Percentiles rank a stretch among this genome's conserved stretches.
Conservation (phyloP, 768 basidiomycete genomes). For the Hirschioporus abietinus region DNA sequence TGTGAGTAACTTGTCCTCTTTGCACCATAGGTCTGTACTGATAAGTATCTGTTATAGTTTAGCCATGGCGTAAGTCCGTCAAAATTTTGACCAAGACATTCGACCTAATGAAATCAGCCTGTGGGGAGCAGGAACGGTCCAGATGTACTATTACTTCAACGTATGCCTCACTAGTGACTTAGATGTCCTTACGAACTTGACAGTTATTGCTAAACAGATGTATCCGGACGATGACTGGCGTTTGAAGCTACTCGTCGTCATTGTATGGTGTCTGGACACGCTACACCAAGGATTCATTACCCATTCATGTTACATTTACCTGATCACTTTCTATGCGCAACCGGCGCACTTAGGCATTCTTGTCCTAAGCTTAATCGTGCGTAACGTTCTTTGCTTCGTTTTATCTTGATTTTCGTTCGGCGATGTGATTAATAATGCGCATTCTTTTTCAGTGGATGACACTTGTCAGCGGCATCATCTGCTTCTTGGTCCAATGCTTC, state of each 20-base stretch:
- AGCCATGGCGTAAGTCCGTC: conserved; percentile 1
- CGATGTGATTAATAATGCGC: too few relatives aligned
- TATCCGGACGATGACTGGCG: conserved; percentile 1
- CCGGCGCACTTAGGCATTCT: background rate
- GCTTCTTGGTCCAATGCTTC: conserved; percentile 2
- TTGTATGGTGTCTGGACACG: background rate
- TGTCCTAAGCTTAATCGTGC: conserved; percentile 2
- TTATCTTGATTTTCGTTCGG: background rate
- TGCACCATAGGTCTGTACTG: background rate
- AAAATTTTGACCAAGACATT: background rate
- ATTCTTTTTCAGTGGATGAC: too few relatives aligned
- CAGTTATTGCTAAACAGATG: background rate
- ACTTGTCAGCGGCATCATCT: background rate
- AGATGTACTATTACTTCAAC: conserved; percentile 4
- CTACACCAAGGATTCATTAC: conserved; percentile 5
- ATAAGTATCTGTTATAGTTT: background rate
- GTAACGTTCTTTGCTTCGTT: too few relatives aligned
- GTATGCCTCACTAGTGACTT: background rate
- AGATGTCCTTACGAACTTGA: background rate
- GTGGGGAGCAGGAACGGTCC: background rate
- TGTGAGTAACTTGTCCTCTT: background rate
- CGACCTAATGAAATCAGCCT: background rate
- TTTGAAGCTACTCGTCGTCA: background rate
- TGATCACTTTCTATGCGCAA: background rate
- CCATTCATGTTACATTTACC: conserved; percentile 4